Evolutionary conservation across 2,329 filamentous ascomycete genomes (phyloP), one percentile per base, ranked within the genome.

Genomic region (Fusarium guadeloupense): DNA sequence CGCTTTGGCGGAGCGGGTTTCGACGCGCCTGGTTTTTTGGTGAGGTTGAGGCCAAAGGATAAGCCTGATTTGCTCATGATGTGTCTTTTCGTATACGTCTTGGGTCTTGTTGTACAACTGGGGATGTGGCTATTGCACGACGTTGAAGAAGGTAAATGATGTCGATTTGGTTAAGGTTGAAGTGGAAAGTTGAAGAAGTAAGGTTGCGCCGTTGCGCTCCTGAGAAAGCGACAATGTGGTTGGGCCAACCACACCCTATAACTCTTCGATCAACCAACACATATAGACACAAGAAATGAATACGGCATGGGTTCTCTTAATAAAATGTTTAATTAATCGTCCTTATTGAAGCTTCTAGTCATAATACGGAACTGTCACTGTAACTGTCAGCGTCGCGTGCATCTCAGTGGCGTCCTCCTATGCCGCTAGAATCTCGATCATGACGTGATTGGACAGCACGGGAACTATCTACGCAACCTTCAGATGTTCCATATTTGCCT

Each of bases 41-140:
- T 75, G 38, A 86, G 66, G 69, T 84, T 89, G 33, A 90, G 80
- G 44, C 87, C 88, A 65, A 81, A 82, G 33, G 80, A 78, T 19
- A 83, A 66, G 19, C 71, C 75, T n/a, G 79, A 78, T 56, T 81
- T 83, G 71, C 76, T 81, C 80, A 83, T 83, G 41, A 39, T 71
- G 55, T 33, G 28, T 28, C 37, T 20, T 12, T 47, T 44, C 13
- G 12, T 12, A 28, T 21, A 10, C 20, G 17, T 20, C 7, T 23
- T 19, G 17, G 8, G 45, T 14, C 14, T 41, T n/a, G 20, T 28
- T 13, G 19, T 31, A 16, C 16, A 17, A 17, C n/a, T 33, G 14
- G 12, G n/a, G 16, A 17, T 7, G 16, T 14, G 40, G 44, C 44
- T 34, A 31, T 23, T 40, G 25, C 17, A 47, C 33, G 55, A 45